A percentile compares a stretch with the other conserved stretches of the same genome.
Conservation (phyloP, 768 basidiomycete genomes). For the Filobasidium floriforme region DNA sequence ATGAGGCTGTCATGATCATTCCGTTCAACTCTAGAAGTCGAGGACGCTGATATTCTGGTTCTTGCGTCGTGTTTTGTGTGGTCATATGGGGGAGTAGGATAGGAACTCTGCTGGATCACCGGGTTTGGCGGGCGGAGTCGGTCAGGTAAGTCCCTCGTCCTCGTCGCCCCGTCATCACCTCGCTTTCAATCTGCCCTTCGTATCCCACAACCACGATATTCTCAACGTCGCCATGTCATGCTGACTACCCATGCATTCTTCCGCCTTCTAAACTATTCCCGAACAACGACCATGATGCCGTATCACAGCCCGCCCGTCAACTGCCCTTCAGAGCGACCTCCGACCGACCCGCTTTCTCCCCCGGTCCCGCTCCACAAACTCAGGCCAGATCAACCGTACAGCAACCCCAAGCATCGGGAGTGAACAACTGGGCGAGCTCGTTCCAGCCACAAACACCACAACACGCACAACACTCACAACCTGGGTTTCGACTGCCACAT, state of each 20-base stretch:
- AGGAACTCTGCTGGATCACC: too few relatives aligned
- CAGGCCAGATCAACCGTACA: constrained; percentile 1
- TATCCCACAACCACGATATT: too few relatives aligned
- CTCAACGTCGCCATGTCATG: too few relatives aligned
- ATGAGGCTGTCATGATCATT: not conserved
- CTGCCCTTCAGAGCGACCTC: constrained; percentile 7
- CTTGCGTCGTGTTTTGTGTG: not conserved
- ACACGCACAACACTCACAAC: too few relatives aligned
- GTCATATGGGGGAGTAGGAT: too few relatives aligned
- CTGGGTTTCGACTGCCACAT: not conserved
- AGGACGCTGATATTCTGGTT: not conserved
- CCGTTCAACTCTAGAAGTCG: not conserved
- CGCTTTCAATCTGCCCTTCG: too few relatives aligned
- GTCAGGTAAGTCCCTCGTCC: not conserved
- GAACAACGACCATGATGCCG: too few relatives aligned
- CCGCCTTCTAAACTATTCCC: too few relatives aligned
- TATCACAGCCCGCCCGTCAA: not conserved
- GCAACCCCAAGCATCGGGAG: not conserved
- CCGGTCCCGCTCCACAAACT: not conserved
- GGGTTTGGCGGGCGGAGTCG: too few relatives aligned
- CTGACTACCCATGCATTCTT: too few relatives aligned
- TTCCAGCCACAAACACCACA: not conserved
- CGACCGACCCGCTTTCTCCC: not conserved
- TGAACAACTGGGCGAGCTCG: not conserved
- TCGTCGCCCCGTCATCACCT: too few relatives aligned